phyloP scores from a whole-genome alignment of 2,329 filamentous ascomycete genomes.

The Phaeosphaeria sp. region DNA sequence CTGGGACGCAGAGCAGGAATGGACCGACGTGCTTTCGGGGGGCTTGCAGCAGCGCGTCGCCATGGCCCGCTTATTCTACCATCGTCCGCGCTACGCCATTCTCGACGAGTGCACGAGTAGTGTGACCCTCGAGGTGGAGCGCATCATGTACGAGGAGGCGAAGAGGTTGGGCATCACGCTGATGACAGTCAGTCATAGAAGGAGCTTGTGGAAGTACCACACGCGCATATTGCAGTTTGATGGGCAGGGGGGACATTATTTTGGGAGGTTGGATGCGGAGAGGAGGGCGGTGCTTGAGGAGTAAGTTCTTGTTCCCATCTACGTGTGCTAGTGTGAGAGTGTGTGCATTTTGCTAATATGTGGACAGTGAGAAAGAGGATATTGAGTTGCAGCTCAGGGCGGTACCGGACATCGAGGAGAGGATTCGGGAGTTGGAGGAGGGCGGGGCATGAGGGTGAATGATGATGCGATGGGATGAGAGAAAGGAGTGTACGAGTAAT shows the following conservation, averaged over 20 bases:
- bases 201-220: slow-evolving; percentile 97
- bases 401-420: slow-evolving; percentile 85
- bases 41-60: slow-evolving; percentile 95
- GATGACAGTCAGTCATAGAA: slow-evolving; percentile 93
- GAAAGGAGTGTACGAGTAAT: not conserved
- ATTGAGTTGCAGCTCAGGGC: slow-evolving; percentile 83
- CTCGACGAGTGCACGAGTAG: slow-evolving; percentile 95
- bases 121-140: slow-evolving; percentile 94
- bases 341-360: slow-evolving; percentile 20
- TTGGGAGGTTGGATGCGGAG: slow-evolving; percentile 88
- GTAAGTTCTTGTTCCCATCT: slow-evolving; percentile 49
- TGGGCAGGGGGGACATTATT: slow-evolving; percentile 89
- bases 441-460: not conserved
- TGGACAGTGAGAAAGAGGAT: slow-evolving; percentile 81
- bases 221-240: slow-evolving; percentile 95
- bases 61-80: slow-evolving; percentile 95
- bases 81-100: slow-evolving; percentile 90
- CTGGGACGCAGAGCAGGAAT: slow-evolving; percentile 95
- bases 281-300: slow-evolving; percentile 85
- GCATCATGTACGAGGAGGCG: slow-evolving; percentile 95
- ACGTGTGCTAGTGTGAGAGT: not conserved
- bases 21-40: slow-evolving; percentile 91
- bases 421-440: slow-evolving; percentile 73
- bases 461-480: not conserved
- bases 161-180: slow-evolving; percentile 90